Evolutionary conservation across 2,329 filamentous ascomycete species (phyloP).

Genomic region (Aquanectria penicillioides): DNA sequence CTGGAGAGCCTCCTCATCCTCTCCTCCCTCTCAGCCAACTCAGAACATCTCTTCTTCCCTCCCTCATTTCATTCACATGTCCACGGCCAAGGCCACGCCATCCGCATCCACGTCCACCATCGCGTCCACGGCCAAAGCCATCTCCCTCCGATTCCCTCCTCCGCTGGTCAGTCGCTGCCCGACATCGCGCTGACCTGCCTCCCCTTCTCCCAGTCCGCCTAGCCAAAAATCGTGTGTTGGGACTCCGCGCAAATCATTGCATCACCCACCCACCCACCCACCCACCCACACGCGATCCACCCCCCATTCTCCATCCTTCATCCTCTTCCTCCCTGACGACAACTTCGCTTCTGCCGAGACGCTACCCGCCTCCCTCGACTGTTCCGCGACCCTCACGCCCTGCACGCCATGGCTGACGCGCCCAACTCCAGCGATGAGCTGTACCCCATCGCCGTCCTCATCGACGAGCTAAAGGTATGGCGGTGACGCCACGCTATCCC

Average conservation of each 20-base stretch:
- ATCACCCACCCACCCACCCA: constrained; percentile 43
- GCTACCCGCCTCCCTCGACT: constrained; percentile 35
- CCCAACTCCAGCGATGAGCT: constrained; percentile 96
- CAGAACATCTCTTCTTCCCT: constrained; percentile 29
- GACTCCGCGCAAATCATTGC: constrained; percentile 47
- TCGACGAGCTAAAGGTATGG: constrained; percentile 97
- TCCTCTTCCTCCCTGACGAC: constrained; percentile 34
- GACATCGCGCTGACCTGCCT: constrained; percentile 28
- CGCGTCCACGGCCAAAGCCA: constrained; percentile 21
- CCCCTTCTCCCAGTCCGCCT: constrained; percentile 27
- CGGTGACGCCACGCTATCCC: constrained; percentile 38
- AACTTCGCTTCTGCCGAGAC: constrained; percentile 34
- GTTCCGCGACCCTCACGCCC: constrained; percentile 45
- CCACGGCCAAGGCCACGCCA: constrained; percentile 32
- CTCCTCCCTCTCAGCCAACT: constrained; percentile 21
- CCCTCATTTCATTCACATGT: constrained; percentile 43
- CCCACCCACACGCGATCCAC: constrained; percentile 43
- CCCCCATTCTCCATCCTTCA: constrained; percentile 36
- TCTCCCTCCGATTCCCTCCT: constrained; percentile 14
- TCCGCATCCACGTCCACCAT: constrained; percentile 27
- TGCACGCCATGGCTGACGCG: constrained; percentile 84
- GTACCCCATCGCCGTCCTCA: constrained; percentile 99
- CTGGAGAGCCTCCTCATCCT: constrained; percentile 17
- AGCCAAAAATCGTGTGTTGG: constrained; percentile 44
- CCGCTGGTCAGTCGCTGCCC: constrained; percentile 22